Evolutionary conservation across 1,139 yeast species (phyloP), one percentile per base, ranked within the genome.

Genomic region (Geotrichum candidum): DNA sequence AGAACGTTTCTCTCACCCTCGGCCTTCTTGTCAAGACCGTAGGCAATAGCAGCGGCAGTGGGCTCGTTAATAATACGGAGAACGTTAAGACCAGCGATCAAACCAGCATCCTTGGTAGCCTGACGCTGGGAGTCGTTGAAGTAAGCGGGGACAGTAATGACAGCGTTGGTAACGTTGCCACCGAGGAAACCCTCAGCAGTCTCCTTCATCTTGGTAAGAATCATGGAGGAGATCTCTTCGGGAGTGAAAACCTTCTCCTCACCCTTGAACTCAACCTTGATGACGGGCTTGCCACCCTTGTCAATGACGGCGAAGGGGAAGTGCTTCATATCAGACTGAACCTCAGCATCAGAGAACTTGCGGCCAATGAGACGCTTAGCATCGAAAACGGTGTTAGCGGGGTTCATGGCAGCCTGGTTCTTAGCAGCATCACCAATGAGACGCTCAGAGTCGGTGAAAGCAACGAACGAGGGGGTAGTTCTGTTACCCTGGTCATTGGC

Each of bases 401-500:
- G 59, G 54, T 56, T 56, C 52, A 57, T 90, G 79, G 97, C 97
- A 76, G 96, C 97, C 83, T 90, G 97, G 81, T 90, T 18, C 18
- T 18, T 18, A 18, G 18, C 18, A 18, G 18, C 18, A 18, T 18
- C 18, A 18, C 18, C 18, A 76, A 91, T 90, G 78, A 91, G 86
- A 84, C 97, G 90, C 84, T 90, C 97, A 77, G 89, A 89, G 78
- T 88, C 86, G 72, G 94, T 90, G 89, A 90, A 90, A 73, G 96
- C 97, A 78, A 90, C 97, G 83, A 89, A 90, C 69, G 97, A 90
- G 75, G 97, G 97, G 73, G 97, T 90, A 77, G 90, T 94, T 84
- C 97, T 87, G 90, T 90, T 90, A 87, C 97, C 97, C 84, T 90
- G 96, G 80, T 90, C 97, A 82, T 90, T 90, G 79, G 96, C 96